Evolutionary conservation across 2,329 filamentous ascomycete species (phyloP).

Genomic region (Colletotrichum sp.): DNA sequence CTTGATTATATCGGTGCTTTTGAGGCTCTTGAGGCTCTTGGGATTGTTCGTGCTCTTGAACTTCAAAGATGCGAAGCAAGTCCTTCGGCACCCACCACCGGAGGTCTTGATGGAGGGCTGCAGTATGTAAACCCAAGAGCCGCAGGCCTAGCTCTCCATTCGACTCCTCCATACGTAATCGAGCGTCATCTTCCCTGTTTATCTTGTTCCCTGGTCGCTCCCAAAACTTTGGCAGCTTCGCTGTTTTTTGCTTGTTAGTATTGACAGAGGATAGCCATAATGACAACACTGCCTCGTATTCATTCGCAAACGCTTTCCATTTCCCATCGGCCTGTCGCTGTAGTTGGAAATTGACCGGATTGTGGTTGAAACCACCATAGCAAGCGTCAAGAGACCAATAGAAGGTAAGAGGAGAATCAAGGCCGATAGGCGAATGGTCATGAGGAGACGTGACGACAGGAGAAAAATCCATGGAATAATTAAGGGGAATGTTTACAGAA

Average conservation of each 20-base stretch:
- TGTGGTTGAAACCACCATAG: not conserved
- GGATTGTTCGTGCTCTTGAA: not conserved
- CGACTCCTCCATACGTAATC: not conserved
- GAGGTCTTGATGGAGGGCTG: not conserved
- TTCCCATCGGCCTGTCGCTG: not conserved
- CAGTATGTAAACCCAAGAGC: fast-evolving
- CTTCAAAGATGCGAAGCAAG: too few species aligned
- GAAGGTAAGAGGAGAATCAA: too few species aligned
- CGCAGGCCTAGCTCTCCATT: not conserved
- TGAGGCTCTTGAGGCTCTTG: not conserved
- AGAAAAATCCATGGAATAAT: too few species aligned
- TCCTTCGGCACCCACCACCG: not conserved
- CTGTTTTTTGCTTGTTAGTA: not conserved
- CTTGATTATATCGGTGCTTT: too few species aligned
- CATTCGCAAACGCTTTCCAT: not conserved
- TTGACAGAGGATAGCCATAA: not conserved
- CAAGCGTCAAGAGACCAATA: not conserved
- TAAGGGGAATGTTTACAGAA: too few species aligned
- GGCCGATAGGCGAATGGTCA: too few species aligned
- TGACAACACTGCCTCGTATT: not conserved
- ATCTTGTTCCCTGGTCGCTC: not conserved
- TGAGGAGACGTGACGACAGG: too few species aligned
- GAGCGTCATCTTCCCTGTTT: not conserved
- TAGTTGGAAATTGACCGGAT: not conserved
- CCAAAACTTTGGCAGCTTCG: fast-evolving